phyloP scores from a whole-genome alignment of 192 early-diverging fungal genomes.

The Geranomyces michiganensis region DNA sequence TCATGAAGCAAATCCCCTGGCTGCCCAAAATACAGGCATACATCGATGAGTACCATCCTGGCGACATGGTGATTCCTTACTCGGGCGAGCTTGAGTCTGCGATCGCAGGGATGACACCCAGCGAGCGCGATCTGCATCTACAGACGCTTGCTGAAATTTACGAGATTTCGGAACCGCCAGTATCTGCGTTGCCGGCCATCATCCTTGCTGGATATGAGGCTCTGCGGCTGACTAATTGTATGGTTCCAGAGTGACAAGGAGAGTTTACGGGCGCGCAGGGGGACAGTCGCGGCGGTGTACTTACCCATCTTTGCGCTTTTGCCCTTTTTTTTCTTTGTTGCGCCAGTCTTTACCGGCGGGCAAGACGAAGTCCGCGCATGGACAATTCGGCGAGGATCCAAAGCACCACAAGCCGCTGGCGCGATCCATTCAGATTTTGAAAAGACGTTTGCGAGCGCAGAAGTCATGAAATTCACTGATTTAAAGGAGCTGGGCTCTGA shows the following conservation, averaged over 20 bases:
- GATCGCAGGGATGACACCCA: conserved; percentile 51
- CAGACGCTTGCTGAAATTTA: conserved; percentile 67
- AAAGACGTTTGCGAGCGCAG: conserved; percentile 21
- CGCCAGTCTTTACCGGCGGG: conserved; percentile 61
- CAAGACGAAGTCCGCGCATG: conserved; percentile 90
- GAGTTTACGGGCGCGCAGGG: too few species aligned
- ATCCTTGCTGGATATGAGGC: conserved; percentile 88
- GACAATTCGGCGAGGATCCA: conserved; percentile 81
- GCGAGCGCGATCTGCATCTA: conserved; percentile 64
- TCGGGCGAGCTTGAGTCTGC: conserved; percentile 80
- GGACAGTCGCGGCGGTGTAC: too few species aligned
- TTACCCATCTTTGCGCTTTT: not conserved
- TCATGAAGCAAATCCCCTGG: conserved; percentile 85
- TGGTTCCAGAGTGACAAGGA: too few species aligned
- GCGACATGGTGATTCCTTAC: conserved; percentile 90
- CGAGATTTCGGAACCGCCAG: conserved; percentile 39
- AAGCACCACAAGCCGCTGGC: conserved; percentile 90
- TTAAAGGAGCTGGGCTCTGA: conserved; percentile 83
- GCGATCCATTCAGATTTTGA: conserved; percentile 91
- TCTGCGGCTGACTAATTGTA: conserved; percentile 85
- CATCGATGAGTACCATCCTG: conserved; percentile 89
- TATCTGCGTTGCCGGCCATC: conserved; percentile 82
- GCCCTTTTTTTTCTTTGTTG: not conserved
- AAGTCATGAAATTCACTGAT: conserved; percentile 84
- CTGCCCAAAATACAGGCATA: conserved; percentile 87